Conservation (phyloP, 768 basidiomycete genomes). For the Collybia sp. region DNA sequence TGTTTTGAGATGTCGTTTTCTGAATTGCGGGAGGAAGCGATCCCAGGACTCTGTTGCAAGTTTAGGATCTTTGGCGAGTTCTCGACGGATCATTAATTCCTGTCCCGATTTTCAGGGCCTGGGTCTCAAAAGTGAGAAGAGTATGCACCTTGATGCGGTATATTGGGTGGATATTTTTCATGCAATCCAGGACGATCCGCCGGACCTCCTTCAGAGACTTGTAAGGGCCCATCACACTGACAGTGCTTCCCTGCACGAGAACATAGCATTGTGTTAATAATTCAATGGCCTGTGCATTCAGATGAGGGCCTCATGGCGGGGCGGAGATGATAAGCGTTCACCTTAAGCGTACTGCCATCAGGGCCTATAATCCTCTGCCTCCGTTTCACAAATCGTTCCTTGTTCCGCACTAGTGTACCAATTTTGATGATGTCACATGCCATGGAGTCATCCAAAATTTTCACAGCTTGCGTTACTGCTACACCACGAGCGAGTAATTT, state of each 20-base stretch:
- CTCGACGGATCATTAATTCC: constrained; percentile 98
- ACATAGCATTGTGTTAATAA: constrained; percentile 95
- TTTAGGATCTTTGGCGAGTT: constrained; percentile 97
- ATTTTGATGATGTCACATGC: constrained; percentile 99
- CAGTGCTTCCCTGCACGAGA: constrained; percentile 96
- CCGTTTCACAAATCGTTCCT: constrained; percentile 94
- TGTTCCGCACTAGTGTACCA: constrained; percentile 89
- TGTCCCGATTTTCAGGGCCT: constrained; percentile 20
- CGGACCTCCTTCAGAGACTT: constrained; percentile 96
- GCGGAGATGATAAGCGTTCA: constrained; percentile 23
- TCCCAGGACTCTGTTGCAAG: constrained; percentile 95
- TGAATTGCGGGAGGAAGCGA: constrained; percentile 94
- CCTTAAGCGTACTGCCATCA: constrained; percentile 96
- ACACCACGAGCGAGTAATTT: constrained; percentile 95
- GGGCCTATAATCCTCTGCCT: constrained; percentile 96
- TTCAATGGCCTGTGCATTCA: constrained; percentile 77
- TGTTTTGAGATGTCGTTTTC: constrained; percentile 90
- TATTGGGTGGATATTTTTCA: constrained; percentile 99
- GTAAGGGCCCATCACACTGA: constrained; percentile 96
- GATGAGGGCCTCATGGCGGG: neutral
- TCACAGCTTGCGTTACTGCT: constrained; percentile 76
- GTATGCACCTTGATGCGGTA: constrained; percentile 88
- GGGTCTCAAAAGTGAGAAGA: neutral
- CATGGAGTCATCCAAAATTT: constrained; percentile 83
- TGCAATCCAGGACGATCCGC: constrained; percentile 95